phyloP scores from a whole-genome alignment of 495 filamentous ascomycete genomes.

The Penicillium macrosclerotiorum region DNA sequence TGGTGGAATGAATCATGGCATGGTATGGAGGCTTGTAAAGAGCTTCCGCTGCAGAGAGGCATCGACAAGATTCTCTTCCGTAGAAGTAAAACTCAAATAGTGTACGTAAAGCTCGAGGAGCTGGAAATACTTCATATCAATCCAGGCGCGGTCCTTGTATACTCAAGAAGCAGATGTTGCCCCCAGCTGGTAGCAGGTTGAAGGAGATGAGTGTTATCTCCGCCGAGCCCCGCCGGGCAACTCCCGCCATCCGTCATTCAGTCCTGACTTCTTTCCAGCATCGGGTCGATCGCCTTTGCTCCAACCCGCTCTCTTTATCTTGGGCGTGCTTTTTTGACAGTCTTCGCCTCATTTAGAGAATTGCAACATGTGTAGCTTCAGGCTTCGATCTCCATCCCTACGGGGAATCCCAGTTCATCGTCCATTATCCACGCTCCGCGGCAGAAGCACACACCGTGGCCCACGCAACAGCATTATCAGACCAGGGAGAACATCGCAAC shows the following conservation, averaged over 20 bases:
- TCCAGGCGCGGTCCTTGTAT: too few species aligned
- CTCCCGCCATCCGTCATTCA: slow-evolving; percentile 36
- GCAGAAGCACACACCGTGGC: slow-evolving; percentile 24
- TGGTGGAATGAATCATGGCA: too few species aligned
- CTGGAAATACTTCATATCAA: too few species aligned
- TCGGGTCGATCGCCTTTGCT: background rate
- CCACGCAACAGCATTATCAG: slow-evolving; percentile 33
- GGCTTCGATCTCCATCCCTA: slow-evolving; percentile 21
- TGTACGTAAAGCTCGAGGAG: too few species aligned
- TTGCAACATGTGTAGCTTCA: slow-evolving; percentile 30
- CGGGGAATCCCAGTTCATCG: slow-evolving; percentile 25
- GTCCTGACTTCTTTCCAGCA: too few species aligned
- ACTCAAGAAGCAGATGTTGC: background rate
- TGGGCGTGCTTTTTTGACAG: too few species aligned
- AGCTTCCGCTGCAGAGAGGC: too few species aligned
- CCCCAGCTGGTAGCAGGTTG: background rate
- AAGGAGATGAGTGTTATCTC: slow-evolving; percentile 25
- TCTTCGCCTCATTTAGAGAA: background rate
- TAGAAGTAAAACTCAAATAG: too few species aligned
- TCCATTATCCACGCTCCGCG: slow-evolving; percentile 32
- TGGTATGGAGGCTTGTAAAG: too few species aligned
- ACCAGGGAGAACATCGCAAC: slow-evolving; percentile 16
- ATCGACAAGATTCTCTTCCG: too few species aligned
- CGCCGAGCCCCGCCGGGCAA: slow-evolving; percentile 31
- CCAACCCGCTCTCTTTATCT: background rate